A percentile compares a stretch with the other conserved stretches of the same genome.
Conservation (phyloP, 2,329 filamentous ascomycete species). For the Ascochyta koolunga region DNA sequence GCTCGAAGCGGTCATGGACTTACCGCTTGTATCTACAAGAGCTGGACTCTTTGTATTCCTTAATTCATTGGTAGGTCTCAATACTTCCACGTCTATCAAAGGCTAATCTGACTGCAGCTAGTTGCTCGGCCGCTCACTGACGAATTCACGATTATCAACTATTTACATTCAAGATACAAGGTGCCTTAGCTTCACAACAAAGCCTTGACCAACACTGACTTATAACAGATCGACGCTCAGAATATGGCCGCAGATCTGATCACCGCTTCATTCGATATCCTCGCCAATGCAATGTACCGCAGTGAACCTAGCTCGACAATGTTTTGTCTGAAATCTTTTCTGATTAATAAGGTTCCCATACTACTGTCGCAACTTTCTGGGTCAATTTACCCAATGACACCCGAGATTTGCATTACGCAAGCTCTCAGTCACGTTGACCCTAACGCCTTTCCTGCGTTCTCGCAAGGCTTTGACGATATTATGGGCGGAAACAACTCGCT, state of each 20-base stretch:
- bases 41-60: slow-evolving; percentile 86
- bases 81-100: not conserved
- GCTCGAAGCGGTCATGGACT: slow-evolving; percentile 64
- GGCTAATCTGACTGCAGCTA: slow-evolving; percentile 63
- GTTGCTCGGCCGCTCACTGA: slow-evolving; percentile 83
- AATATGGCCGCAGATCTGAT: slow-evolving; percentile 81
- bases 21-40: slow-evolving; percentile 75
- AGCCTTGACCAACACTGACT: slow-evolving; percentile 34
- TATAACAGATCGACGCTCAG: slow-evolving; percentile 72
- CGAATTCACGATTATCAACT: slow-evolving; percentile 77
- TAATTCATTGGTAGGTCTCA: slow-evolving; percentile 71
- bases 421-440: slow-evolving; percentile 68
- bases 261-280: slow-evolving; percentile 84
- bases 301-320: slow-evolving; percentile 65
- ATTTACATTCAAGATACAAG: slow-evolving; percentile 84
- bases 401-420: slow-evolving; percentile 70
- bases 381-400: slow-evolving; percentile 64
- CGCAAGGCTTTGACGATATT: slow-evolving; percentile 66
- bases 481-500: slow-evolving; percentile 62
- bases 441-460: slow-evolving; percentile 68
- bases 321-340: slow-evolving; percentile 81
- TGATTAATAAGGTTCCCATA: slow-evolving; percentile 74
- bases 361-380: slow-evolving; percentile 64
- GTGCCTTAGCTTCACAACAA: slow-evolving; percentile 50
- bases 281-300: slow-evolving; percentile 85